A percentile compares a stretch with the other conserved stretches of the same genome.
phyloP scores from a whole-genome alignment of 257 asterid species.

The Cinchona pubescens region DNA sequence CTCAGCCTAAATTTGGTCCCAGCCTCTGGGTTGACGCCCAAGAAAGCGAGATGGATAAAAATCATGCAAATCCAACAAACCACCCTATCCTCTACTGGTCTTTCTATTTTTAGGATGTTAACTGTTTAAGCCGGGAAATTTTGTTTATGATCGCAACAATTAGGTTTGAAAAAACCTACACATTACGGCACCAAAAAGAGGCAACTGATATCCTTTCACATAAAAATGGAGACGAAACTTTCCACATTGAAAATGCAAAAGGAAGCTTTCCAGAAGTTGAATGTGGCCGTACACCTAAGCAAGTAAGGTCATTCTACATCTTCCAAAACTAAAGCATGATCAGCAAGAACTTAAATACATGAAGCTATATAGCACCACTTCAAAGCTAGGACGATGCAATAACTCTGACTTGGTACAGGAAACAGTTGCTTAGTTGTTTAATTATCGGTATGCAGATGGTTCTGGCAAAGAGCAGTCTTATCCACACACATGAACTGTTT shows the following conservation, averaged over 20 bases:
- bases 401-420: not conserved
- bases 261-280: not conserved
- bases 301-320: not conserved
- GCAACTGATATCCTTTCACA: not conserved
- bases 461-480: not conserved
- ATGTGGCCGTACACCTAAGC: not conserved
- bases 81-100: not conserved
- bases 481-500: not conserved
- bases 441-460: not conserved
- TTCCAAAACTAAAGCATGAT: not conserved
- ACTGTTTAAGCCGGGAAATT: not conserved
- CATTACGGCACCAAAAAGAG: not conserved
- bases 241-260: not conserved
- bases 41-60: not conserved
- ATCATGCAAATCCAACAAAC: not conserved
- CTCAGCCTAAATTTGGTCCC: not conserved
- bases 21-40: not conserved
- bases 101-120: not conserved
- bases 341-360: too few species aligned
- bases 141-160: not conserved
- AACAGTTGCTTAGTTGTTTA: not conserved
- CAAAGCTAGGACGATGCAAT: not conserved
- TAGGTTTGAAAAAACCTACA: not conserved
- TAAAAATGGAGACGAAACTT: not conserved
- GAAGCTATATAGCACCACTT: not conserved